phyloP scores from a whole-genome alignment of 441 rosid genomes.

The Populus hybrid region DNA sequence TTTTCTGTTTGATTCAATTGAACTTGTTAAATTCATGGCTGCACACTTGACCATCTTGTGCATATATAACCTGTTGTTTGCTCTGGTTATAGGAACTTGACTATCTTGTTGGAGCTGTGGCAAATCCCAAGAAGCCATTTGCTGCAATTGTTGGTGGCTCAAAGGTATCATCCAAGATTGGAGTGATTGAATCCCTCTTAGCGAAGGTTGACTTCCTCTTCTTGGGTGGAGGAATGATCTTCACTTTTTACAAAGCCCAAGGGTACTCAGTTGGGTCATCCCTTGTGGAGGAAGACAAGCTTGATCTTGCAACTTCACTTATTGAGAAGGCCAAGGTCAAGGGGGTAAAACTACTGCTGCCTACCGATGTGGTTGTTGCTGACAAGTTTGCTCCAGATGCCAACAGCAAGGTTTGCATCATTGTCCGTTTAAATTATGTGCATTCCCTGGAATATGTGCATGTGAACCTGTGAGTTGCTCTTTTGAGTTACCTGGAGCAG shows the following conservation, averaged over 20 bases:
- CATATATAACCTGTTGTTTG: not conserved
- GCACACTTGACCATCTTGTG: not conserved
- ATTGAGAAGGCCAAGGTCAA: conserved; percentile 79
- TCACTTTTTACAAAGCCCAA: conserved; percentile 88
- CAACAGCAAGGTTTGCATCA: conserved; percentile 64
- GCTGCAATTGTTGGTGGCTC: conserved; percentile 96
- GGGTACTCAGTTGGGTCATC: conserved; percentile 75
- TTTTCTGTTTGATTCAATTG: not conserved
- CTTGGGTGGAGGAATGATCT: conserved; percentile 96
- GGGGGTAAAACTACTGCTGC: conserved; percentile 76
- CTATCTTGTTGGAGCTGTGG: conserved; percentile 91
- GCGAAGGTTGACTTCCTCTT: conserved; percentile 61
- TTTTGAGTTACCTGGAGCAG: not conserved
- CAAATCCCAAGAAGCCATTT: conserved; percentile 92
- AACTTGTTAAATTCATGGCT: not conserved
- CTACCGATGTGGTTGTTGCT: conserved; percentile 83
- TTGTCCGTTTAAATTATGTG: not conserved
- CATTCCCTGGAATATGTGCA: not conserved
- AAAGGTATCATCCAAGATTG: conserved; percentile 88
- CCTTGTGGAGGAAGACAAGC: conserved; percentile 91
- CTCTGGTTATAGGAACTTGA: conserved; percentile 69
- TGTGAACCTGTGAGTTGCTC: not conserved
- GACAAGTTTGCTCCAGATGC: conserved; percentile 89
- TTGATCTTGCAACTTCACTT: conserved; percentile 73
- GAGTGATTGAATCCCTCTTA: conserved; percentile 90